Evolutionary conservation across 2,329 filamentous ascomycete species (phyloP).

Genomic region (Cladosporium cucumerinum): DNA sequence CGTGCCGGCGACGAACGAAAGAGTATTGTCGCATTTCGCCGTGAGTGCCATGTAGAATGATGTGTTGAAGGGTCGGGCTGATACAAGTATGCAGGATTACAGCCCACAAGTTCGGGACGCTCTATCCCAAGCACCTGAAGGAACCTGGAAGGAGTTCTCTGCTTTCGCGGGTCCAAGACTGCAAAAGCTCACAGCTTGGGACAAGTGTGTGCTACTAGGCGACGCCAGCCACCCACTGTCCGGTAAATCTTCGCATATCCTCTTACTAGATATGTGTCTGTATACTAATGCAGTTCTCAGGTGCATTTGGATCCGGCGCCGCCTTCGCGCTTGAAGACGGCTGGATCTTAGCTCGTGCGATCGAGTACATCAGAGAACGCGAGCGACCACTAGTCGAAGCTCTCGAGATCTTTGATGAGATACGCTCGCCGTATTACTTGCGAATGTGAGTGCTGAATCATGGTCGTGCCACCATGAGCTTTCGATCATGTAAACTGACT

Average conservation of each 20-base stretch:
- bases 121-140: slow-evolving; percentile 38
- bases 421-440: slow-evolving; percentile 42
- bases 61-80: slow-evolving; percentile 9
- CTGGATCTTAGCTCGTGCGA: slow-evolving; percentile 42
- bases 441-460: slow-evolving; percentile 35
- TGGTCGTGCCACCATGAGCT: neutral
- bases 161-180: slow-evolving; percentile 48
- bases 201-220: slow-evolving; percentile 51
- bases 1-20: slow-evolving; percentile 36
- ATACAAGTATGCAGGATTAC: slow-evolving; percentile 37
- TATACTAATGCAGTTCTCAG: neutral
- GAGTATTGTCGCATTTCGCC: slow-evolving; percentile 39
- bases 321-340: slow-evolving; percentile 48
- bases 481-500: neutral
- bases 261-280: neutral
- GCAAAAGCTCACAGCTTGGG: slow-evolving; percentile 40
- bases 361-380: slow-evolving; percentile 18
- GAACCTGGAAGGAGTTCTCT: slow-evolving; percentile 48
- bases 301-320: slow-evolving; percentile 43
- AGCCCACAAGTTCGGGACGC: slow-evolving; percentile 42
- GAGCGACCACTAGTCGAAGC: slow-evolving; percentile 26
- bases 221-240: slow-evolving; percentile 51
- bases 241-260: neutral
- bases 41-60: slow-evolving; percentile 21
- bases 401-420: slow-evolving; percentile 39